phyloP scores from a whole-genome alignment of 2,329 filamentous ascomycete species.

The Ascochyta viciae-villosae region DNA sequence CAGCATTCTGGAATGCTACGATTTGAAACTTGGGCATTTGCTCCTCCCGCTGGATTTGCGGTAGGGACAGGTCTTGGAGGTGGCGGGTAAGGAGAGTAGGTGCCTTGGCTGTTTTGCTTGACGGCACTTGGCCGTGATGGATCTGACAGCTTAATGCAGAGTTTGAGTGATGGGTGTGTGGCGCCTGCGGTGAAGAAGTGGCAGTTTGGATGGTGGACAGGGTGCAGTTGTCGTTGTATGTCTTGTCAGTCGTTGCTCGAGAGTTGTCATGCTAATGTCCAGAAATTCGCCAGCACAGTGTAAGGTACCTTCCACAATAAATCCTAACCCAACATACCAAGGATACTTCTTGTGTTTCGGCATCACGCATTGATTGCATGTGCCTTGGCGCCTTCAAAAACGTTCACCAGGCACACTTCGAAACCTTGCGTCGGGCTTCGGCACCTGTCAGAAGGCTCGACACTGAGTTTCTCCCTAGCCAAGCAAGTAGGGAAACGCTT shows the following conservation, averaged over 20 bases:
- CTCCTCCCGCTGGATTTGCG: background rate
- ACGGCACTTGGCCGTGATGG: slow-evolving; percentile 33
- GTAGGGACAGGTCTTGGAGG: background rate
- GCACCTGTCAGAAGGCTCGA: slow-evolving; percentile 18
- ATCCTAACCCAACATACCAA: background rate
- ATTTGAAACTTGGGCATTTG: slow-evolving; percentile 4
- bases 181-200: background rate
- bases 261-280: too few relatives aligned
- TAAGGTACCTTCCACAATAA: too few relatives aligned
- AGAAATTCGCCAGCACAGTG: too few relatives aligned
- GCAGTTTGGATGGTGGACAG: too few relatives aligned
- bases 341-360: slow-evolving; percentile 17
- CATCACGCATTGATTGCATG: slow-evolving; percentile 22
- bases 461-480: slow-evolving; percentile 16
- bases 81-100: background rate
- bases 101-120: slow-evolving; percentile 36
- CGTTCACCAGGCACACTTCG: slow-evolving; percentile 20
- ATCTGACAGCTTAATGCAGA: slow-evolving; percentile 24
- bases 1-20: slow-evolving; percentile 7
- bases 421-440: slow-evolving; percentile 25
- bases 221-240: background rate
- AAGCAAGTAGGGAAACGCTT: slow-evolving; percentile 30
- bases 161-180: slow-evolving; percentile 23
- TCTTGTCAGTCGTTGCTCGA: too few relatives aligned
- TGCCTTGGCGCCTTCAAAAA: slow-evolving; percentile 30